Evolutionary conservation across 192 early-diverging fungal genomes (phyloP), one percentile per base, ranked within the genome.

Genomic region (Bifiguratus adelaidae): DNA sequence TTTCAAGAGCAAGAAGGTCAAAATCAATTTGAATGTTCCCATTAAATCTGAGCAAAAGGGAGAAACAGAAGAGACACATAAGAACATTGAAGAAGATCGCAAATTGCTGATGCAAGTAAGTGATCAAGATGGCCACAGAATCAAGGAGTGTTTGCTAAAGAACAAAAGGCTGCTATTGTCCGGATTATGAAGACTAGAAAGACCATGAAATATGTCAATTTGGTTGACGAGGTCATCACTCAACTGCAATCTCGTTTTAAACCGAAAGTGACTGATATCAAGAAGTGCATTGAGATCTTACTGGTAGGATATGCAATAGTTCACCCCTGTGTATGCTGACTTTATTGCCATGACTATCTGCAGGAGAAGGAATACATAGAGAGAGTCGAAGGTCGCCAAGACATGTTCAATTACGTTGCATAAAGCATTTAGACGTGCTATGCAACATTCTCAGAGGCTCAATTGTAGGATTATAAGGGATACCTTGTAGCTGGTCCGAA

Each of bases 171-270:
- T 4, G 94, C 96, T 0, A 95, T 99, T 73, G 96, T 99, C 30
- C 88, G 96, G 15, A 92, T 99, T 53, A 99, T 99, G 96, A 99
- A 99, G 74, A 88, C 93, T 1, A 84, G 94, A 26, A 93, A 97
- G 66, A 74, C 73, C 30, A 67, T 97, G 69, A 80, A 84, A 49
- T 88, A 95, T 58, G 70, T 81, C 6, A 68, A 76, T 27, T 76
- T 99, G 12, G 80, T 99, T 32, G 72, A 85, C 27, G 94, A 97
- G 48, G 88, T 91, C 3, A 89, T 97, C 41, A 63, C 75, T 8
- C 90, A 95, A 50, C 78, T 95, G 40, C 67, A 82, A 41, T 71
- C 86, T 28, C 76, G 92, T 20, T 99, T 97, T 73, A 85, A 86
- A 57, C 91, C 96, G 4, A 74, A 82, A 53, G 72, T 95, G 25